These are phyloP conservation scores for Edaphochlamys debaryana DNA, from an alignment of 139 green algal species.

Conservation along the genomic window DNA sequence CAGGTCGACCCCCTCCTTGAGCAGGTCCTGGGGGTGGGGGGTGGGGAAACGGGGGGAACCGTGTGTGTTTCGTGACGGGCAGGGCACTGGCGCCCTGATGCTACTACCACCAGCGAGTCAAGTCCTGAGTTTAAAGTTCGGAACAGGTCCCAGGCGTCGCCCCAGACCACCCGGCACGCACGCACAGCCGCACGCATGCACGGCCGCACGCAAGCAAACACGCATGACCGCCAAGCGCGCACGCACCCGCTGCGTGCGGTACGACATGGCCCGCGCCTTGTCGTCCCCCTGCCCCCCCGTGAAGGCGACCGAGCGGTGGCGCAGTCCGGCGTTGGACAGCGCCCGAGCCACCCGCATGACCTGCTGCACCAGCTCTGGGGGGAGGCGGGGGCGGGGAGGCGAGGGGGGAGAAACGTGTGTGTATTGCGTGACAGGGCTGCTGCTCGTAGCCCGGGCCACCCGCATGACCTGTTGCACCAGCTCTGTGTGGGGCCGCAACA, in stretches of 20 bases:
- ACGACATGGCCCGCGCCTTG: conserved; percentile 42
- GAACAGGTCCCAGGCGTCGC: no score
- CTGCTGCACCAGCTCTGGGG: conserved; percentile 70
- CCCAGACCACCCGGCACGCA: no score
- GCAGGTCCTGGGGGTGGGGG: neutral
- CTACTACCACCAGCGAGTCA: no score
- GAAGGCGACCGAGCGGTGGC: conserved; percentile 59
- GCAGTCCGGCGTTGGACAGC: conserved; percentile 57
- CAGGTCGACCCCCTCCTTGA: conserved; percentile 78
- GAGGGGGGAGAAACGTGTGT: no score
- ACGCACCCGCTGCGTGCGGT: conserved; percentile 68
- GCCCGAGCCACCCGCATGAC: conserved; percentile 62
- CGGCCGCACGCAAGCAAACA: no score
- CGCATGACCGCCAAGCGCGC: no score
- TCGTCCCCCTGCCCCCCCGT: conserved; percentile 73
- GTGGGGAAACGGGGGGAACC: neutral
- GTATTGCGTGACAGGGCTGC: no score
- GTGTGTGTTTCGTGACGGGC: no score
- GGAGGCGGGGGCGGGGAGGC: no score
- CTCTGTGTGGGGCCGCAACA: conserved; percentile 48
- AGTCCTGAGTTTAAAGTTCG: no score
- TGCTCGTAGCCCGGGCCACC: conserved; percentile 61
- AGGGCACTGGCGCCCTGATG: no score
- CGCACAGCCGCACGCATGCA: no score
- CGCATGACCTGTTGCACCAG: conserved; percentile 70